phyloP scores from a whole-genome alignment of 2,329 filamentous ascomycete genomes.

The Fonsecaea multimorphosa region DNA sequence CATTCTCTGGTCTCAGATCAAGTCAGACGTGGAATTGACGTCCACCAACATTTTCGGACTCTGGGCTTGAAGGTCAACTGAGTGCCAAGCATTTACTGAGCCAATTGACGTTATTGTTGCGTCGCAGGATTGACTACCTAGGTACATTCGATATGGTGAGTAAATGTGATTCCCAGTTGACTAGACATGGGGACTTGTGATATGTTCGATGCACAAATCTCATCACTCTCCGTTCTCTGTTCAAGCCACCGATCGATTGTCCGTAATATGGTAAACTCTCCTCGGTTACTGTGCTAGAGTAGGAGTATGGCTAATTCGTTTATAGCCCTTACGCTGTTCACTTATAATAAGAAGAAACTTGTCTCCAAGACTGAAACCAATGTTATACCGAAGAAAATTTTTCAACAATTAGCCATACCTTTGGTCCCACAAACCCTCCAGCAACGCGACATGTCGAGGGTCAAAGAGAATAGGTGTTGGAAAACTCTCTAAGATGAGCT shows the following conservation, averaged over 20 bases:
- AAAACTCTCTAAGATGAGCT: not conserved
- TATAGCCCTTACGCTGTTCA: not conserved
- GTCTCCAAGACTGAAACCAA: not conserved
- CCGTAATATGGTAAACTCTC: not conserved
- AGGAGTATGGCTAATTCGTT: not conserved
- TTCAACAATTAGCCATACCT: not conserved
- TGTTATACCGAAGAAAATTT: not conserved
- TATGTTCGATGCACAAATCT: not conserved
- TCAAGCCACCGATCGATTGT: not conserved
- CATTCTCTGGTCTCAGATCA: not conserved
- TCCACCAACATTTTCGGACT: not conserved
- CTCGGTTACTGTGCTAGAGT: not conserved
- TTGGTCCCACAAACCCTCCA: not conserved
- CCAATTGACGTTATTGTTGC: not conserved
- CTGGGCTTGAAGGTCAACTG: not conserved
- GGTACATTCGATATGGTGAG: too few species aligned
- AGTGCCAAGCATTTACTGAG: not conserved
- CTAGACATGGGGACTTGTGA: not conserved
- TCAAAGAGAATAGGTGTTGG: not conserved
- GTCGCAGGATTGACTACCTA: too few species aligned
- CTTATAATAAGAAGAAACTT: too few species aligned
- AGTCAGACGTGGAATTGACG: not conserved
- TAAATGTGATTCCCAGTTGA: not conserved
- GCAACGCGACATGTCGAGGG: not conserved
- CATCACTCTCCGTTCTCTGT: not conserved